Evolutionary conservation across 73 alveolate genomes (phyloP), one percentile per base, ranked within the genome.

Genomic region (Tetrahymena thermophila): DNA sequence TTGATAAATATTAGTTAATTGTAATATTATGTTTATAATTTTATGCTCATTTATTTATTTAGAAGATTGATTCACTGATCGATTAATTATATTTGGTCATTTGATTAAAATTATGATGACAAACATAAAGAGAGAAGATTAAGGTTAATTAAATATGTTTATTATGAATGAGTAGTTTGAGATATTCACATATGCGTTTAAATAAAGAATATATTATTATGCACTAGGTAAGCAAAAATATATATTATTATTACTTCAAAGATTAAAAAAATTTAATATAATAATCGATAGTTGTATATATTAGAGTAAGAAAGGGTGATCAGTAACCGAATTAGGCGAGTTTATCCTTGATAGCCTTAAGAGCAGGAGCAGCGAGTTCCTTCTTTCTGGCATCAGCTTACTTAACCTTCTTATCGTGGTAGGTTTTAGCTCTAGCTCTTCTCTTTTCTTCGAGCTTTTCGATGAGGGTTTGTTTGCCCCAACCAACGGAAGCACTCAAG

Each of bases 361-460:
- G 89, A 71, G 89, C 89, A 71, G 89, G 89, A 71, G 11, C n/a
- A 71, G n/a, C 89, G 89, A 71, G 89, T 71, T 71, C 89, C 37
- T 71, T 71, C 17, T 8, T 71, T 71, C 89, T 71, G 89, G 89
- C 89, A 28, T 71, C 89, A 28, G 35, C 40, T 71, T 71, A 15
- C 89, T 71, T 71, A 71, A 71, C 42, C 89, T 71, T 71, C 89
- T 71, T 71, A 28, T 71, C 40, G 89, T 28, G 37, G 89, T 71
- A 71, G 89, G 89, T 71, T n/a, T n/a, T 17, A 31, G 89, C 89
- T 71, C 97, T 95, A 55, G 38, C 97, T 96, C 96, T 98, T 98
- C 99, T 98, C 98, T 97, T 98, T 34, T 97, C 99, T 95, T 98
- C 99, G 43, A 98, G 98, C 83, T 94, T 96, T 44, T 95, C 97